phyloP scores from a whole-genome alignment of 768 basidiomycete species.

The Trametes elegans region DNA sequence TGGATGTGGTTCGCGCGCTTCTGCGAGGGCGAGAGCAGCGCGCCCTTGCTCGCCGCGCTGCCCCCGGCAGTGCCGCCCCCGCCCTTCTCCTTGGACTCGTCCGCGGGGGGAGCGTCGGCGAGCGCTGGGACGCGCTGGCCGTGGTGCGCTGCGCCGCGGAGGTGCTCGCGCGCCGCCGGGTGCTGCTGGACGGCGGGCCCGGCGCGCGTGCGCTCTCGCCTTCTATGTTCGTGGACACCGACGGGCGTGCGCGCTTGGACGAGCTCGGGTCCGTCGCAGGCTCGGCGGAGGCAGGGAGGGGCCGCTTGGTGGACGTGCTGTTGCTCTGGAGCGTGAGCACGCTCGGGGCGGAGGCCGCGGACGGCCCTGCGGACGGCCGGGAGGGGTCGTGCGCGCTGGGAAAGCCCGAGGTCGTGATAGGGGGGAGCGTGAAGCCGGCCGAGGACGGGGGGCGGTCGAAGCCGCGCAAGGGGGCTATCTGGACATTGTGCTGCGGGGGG shows the following conservation, averaged over 20 bases:
- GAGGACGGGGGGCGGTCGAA: slow-evolving; percentile 1
- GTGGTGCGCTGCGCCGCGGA: background rate
- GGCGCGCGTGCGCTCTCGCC: no score
- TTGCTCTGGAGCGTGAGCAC: background rate
- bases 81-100: background rate
- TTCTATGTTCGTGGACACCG: background rate
- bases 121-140: background rate
- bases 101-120: background rate
- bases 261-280: slow-evolving; percentile 18
- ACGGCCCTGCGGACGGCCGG: slow-evolving; percentile 1
- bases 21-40: slow-evolving; percentile 74
- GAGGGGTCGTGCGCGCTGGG: background rate
- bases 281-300: slow-evolving; percentile 23
- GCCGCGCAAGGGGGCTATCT: slow-evolving; percentile 13
- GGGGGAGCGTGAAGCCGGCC: slow-evolving; percentile 11
- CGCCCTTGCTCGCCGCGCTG: slow-evolving; percentile 32
- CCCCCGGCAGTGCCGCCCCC: background rate
- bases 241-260: slow-evolving; percentile 35
- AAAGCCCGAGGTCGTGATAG: slow-evolving; percentile 9
- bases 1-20: slow-evolving; percentile 95
- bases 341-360: slow-evolving; percentile 5
- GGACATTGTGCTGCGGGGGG: slow-evolving; percentile 2
- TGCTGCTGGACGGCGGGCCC: no score
- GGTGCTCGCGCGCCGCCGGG: slow-evolving; percentile 3
- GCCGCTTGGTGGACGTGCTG: slow-evolving; percentile 14